A percentile compares a stretch with the other conserved stretches of the same genome.
Conservation (phyloP, 306 rosid species). For the Abrus precatorius region DNA sequence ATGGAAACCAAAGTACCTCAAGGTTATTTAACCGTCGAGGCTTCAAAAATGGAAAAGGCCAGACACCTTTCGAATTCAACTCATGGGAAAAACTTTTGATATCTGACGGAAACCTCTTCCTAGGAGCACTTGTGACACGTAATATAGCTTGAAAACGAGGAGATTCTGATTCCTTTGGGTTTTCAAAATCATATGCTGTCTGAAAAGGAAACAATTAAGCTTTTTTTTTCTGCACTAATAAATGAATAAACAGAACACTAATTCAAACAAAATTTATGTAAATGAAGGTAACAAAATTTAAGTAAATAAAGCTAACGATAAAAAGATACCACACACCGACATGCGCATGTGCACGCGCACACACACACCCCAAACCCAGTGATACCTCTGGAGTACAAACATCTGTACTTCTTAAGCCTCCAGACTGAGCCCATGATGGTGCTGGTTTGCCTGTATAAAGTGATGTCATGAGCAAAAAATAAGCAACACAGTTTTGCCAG, state of each 20-base stretch:
- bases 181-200: conserved; percentile 88
- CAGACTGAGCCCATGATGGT: conserved; percentile 67
- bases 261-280: conserved; percentile 29
- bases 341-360: not conserved
- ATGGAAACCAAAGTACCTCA: conserved; percentile 69
- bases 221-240: conserved; percentile 40
- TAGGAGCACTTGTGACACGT: conserved; percentile 94
- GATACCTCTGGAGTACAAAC: conserved; percentile 93
- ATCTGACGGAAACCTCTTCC: conserved; percentile 87
- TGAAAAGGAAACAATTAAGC: conserved; percentile 52
- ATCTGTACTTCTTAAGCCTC: conserved; percentile 75
- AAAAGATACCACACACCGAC: conserved; percentile 1
- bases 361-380: conserved; percentile 21
- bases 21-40: conserved; percentile 93
- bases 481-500: conserved; percentile 34
- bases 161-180: conserved; percentile 98
- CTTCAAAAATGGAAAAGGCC: conserved; percentile 96
- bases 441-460: conserved; percentile 66
- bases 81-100: conserved; percentile 98
- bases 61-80: conserved; percentile 91
- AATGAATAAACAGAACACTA: conserved; percentile 10
- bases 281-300: not conserved
- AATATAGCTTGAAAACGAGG: conserved; percentile 99
- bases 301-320: not conserved
- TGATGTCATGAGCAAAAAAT: conserved; percentile 44